Evolutionary conservation across 805 yeast species (phyloP), one percentile per base, ranked within the genome.

Genomic region (Ogataea paradorogensis): DNA sequence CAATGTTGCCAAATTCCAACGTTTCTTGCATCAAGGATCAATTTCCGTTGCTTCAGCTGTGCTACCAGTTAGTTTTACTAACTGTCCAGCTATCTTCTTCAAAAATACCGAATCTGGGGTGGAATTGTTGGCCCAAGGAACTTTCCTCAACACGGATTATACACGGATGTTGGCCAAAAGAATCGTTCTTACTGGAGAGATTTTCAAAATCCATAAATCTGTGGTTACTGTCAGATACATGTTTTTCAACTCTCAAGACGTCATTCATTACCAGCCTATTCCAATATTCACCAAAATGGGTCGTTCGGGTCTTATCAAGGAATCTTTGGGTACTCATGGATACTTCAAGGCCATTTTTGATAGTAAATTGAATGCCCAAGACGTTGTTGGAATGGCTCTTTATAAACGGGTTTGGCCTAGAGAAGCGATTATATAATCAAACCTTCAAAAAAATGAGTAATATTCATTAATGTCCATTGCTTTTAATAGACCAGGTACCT

Each of bases 241-340:
- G 99, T 93, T 93, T 72, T 91, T 91, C 80, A 87, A 82, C 56
- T 68, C 86, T 9, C 87, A 84, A 33, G 99, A 93, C 60, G 84
- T 95, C 50, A 77, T 76, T 50, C 85, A 85, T 78, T 93, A 83
- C 75, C 86, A 85, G 66, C 82, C 90, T 4, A 84, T 93, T 51
- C 98, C 98, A 30, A 68, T 93, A 45, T 93, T 88, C 64, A 90
- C 98, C 29, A 88, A 86, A 62, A 74, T 82, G 54, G 99, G 99
- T 35, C 80, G 97, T 63, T 74, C 89, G 15, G 99, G 99, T 40
- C 84, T 84, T 63, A 91, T 95, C 61, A 91, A 87, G 65, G 97
- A 91, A 62, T 78, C 90, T 59, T 73, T 93, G 69, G 99, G 99
- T 67, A 93, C 99, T 2, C 99, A 93, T 61, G 99, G 99, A 48